Conservation (phyloP, 805 yeast species). For the Kuraishia molischiana region DNA sequence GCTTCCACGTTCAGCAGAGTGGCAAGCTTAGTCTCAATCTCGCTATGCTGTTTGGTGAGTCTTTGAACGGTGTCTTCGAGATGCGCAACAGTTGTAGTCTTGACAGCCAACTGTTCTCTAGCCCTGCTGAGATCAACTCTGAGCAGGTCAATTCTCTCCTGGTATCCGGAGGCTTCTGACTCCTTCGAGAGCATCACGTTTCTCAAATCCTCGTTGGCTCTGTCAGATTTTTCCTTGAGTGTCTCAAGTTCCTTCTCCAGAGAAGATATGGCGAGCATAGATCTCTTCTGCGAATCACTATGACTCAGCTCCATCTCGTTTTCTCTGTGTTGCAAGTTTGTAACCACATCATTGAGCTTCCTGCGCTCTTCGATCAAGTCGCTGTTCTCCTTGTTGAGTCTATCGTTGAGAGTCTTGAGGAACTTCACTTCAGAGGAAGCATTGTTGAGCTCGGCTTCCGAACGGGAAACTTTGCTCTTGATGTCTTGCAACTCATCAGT, state of each 20-base stretch:
- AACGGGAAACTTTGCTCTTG: constrained; percentile 27
- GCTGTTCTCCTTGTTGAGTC: constrained; percentile 42
- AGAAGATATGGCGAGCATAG: constrained; percentile 36
- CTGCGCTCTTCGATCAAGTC: constrained; percentile 48
- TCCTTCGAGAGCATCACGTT: constrained; percentile 44
- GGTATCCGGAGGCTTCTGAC: constrained; percentile 40
- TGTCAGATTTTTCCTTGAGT: constrained; percentile 35
- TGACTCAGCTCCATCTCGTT: constrained; percentile 50
- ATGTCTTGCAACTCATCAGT: constrained; percentile 45
- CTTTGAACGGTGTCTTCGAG: constrained; percentile 8
- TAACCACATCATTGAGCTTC: constrained; percentile 44
- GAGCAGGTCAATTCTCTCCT: constrained; percentile 52
- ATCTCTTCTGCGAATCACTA: constrained; percentile 37
- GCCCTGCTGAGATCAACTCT: constrained; percentile 31
- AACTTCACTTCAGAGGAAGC: constrained; percentile 45
- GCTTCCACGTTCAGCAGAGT: constrained; percentile 47
- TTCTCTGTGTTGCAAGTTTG: constrained; percentile 50
- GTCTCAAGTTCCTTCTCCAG: constrained; percentile 35
- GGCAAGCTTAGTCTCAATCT: constrained; percentile 21
- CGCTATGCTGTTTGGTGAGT: constrained; percentile 14
- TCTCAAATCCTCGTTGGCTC: constrained; percentile 41
- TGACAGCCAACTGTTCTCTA: constrained; percentile 30
- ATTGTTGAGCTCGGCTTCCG: constrained; percentile 35
- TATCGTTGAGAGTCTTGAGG: constrained; percentile 32
- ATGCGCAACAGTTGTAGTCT: constrained; percentile 27